Evolutionary conservation across 306 rosid species (phyloP).

Genomic region (Benincasa hispida): DNA sequence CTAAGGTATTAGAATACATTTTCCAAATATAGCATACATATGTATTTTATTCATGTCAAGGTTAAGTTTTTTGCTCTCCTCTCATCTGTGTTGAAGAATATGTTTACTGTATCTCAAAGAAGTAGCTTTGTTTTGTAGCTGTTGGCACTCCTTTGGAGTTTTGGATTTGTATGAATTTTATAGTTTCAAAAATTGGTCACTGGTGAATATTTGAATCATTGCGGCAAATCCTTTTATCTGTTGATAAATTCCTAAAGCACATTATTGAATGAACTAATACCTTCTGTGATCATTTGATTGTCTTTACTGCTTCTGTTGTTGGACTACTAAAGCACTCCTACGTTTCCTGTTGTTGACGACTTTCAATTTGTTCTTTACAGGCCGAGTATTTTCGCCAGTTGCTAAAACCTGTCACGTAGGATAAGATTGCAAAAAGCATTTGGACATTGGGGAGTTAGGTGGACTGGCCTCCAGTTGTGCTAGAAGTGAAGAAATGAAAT

Average conservation of each 20-base stretch:
- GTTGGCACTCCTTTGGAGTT: background rate
- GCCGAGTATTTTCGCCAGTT: constrained; percentile 96
- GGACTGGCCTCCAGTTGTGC: constrained; percentile 30
- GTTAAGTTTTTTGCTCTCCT: background rate
- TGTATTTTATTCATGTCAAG: background rate
- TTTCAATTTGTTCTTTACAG: constrained; percentile 29
- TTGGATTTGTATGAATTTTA: background rate
- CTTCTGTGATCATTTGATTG: background rate
- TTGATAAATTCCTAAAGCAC: background rate
- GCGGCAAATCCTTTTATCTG: background rate
- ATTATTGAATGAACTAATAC: background rate
- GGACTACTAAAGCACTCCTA: background rate
- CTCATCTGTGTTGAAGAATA: background rate
- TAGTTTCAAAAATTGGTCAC: background rate
- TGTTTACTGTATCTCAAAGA: background rate
- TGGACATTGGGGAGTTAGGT: constrained; percentile 30
- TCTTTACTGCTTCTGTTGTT: background rate
- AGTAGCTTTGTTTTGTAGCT: background rate
- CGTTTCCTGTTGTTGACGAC: background rate
- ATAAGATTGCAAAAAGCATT: background rate
- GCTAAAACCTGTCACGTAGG: constrained; percentile 99
- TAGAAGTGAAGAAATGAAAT: constrained; percentile 30
- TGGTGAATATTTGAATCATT: background rate
- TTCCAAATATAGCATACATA: background rate
- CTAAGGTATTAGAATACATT: background rate